These are phyloP conservation scores for Erysimum cheiri DNA, from an alignment of 441 rosid genomes.

Conservation along the genomic window DNA sequence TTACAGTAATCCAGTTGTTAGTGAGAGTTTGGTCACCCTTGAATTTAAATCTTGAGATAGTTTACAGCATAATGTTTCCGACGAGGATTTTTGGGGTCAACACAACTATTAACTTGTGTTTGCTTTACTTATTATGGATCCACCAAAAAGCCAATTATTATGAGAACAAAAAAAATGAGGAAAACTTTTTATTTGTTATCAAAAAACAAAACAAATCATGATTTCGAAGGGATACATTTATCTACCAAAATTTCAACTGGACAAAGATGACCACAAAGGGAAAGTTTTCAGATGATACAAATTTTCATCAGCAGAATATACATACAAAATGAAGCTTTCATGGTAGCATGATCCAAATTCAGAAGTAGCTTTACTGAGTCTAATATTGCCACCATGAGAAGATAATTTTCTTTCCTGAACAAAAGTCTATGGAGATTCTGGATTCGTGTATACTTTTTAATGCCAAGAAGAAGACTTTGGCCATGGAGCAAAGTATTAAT, in stretches of 20 bases:
- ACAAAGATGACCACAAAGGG: conserved; percentile 25
- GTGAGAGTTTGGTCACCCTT: not conserved
- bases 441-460: conserved; percentile 10
- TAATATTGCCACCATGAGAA: conserved; percentile 31
- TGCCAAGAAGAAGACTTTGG: conserved; percentile 8
- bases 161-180: not conserved
- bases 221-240: conserved; percentile 7
- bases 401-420: conserved; percentile 9
- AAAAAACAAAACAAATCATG: not conserved
- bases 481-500: conserved; percentile 4
- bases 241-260: conserved; percentile 18
- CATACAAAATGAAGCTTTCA: conserved; percentile 35
- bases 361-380: conserved; percentile 22
- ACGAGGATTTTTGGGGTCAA: not conserved
- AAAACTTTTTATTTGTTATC: not conserved
- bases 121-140: not conserved
- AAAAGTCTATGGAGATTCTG: conserved; percentile 16
- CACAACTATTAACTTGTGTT: not conserved
- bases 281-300: too few species aligned
- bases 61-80: too few species aligned
- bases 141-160: not conserved
- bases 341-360: conserved; percentile 30
- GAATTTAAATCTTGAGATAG: not conserved
- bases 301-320: conserved; percentile 20
- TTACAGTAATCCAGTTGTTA: not conserved